Base-by-base conservation (phyloP, 2,329 filamentous ascomycete species). In the Ceratocystis albifundus region DNA sequence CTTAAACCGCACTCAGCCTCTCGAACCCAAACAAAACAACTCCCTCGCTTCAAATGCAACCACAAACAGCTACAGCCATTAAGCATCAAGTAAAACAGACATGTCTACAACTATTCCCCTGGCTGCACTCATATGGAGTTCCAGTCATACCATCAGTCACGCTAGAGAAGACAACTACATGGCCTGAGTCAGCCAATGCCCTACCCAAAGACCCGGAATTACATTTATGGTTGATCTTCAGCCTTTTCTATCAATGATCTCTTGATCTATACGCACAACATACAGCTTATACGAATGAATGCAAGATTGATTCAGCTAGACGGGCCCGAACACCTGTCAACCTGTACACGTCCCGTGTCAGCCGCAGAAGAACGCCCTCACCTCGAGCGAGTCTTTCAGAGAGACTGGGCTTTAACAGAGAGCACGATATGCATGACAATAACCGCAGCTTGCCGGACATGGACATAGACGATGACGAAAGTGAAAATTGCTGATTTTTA, bases 201-300 rank as follows among this genome's bases (percentile, higher is more conserved):
- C 22, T 65, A 12, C 25, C 36, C 17, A 20, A 41, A 7, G 65
- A 72, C 30, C 30, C 67, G 6, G 71, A 72, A 8, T 50, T 73
- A 30, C 55, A 45, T n/a, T 66, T 70, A 15, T 73, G 71, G 72
- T 68, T 73, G 15, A 62, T n/a, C n/a, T n/a, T n/a, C n/a, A n/a
- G n/a, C n/a, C n/a, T 20, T 10, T 4, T 53, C 10, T 12, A 22
- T 53, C 48, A 22, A 10, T 3, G 1, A n/a, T 8, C 20, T 53
- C 48, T 53, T 6, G 8, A 10, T 7, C 48, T 53, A 7, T 22
- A 20, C 48, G 48, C 20, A 12, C 22, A 20, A 22, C 20, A 0
- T 15, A 22, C 8, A 53, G 1, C 48, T 8, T 20, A 25, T 7
- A 25, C 12, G 22, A 4, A 22, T 12, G 48, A 12, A 25, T 20